Evolutionary conservation across 345 rosid genomes (phyloP), one percentile per base, ranked within the genome.

Genomic region (Populus euphratica): DNA sequence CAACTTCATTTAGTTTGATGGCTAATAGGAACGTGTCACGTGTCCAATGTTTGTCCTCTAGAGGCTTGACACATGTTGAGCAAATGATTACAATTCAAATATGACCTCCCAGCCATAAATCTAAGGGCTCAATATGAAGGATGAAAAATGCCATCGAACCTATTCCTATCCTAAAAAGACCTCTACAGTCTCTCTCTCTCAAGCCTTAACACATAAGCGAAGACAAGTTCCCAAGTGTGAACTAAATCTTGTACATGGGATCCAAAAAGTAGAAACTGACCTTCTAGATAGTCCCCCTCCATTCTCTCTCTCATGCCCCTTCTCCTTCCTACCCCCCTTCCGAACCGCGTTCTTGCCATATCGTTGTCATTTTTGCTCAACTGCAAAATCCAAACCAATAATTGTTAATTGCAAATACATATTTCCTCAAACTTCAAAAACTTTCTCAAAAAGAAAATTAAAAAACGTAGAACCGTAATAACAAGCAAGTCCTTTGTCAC

Each of bases 311-410:
- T 4, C 36, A 4, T 33, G 36, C 36, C 0, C 36, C 36, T 33
- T 33, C 36, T 33, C 36, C 36, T 33, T 31, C 50, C 56, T 2
- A 1, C 31, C 62, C 2, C 78, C 3, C 80, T 43, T 33, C 79
- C 39, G 56, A 77, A 78, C 84, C 90, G 90, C 88, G 88, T 87
- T 31, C n/a, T 62, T 73, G 80, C 79, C 78, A 80, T 33, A 73
- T 1, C 21, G 67, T 62, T 5, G 64, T 69, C 27, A 27, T 20
- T 36, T 77, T n/a, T 20, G 25, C 50, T 14, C 33, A 43, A 39
- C 56, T 74, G 21, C 82, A 21, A 70, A 75, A 74, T 65, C 25
- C 43, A 21, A 0, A 1, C 5, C 21, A n/a, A 69, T 6, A 61
- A 27, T 44, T 17, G 9, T 7, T 16, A 54, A 56, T 11, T 5